These are phyloP conservation scores for Colletotrichum eleusines DNA, from an alignment of 2,329 filamentous ascomycete species.

Conservation along the genomic window DNA sequence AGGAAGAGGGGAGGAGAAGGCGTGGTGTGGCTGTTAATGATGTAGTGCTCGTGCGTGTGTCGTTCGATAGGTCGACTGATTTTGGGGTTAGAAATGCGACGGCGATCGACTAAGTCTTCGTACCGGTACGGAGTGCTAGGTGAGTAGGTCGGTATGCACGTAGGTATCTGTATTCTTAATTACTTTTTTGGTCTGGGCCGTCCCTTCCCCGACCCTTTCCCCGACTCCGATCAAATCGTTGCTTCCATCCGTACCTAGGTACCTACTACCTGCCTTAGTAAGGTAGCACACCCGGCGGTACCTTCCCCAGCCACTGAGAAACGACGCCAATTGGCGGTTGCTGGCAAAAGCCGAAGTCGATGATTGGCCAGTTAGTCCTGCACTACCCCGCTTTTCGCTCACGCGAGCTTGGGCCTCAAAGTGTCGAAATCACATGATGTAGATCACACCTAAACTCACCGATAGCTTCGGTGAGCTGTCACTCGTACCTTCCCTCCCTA, in stretches of 20 bases:
- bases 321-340: constrained; percentile 29
- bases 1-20: constrained; percentile 16
- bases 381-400: constrained; percentile 29
- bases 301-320: constrained; percentile 36
- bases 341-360: not conserved
- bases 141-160: too few species aligned
- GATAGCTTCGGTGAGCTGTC: constrained; percentile 23
- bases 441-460: constrained; percentile 40
- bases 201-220: constrained; percentile 8
- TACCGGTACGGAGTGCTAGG: too few species aligned
- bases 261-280: too few species aligned
- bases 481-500: not conserved
- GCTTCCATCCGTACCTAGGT: too few species aligned
- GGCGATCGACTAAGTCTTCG: constrained; percentile 1
- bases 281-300: constrained; percentile 13
- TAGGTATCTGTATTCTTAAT: too few species aligned
- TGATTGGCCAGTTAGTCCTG: constrained; percentile 28
- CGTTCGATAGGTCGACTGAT: constrained; percentile 41
- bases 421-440: constrained; percentile 40
- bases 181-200: constrained; percentile 32
- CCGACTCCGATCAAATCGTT: constrained; percentile 8
- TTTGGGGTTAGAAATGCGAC: constrained; percentile 35
- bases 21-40: constrained; percentile 36
- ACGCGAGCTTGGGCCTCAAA: constrained; percentile 28
- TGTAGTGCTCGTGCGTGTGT: constrained; percentile 39